Percentiles rank a stretch among this genome's conserved stretches.
Evolutionary conservation across 2,329 filamentous ascomycete species (phyloP).

Genomic region (Aspergillus awamori): DNA sequence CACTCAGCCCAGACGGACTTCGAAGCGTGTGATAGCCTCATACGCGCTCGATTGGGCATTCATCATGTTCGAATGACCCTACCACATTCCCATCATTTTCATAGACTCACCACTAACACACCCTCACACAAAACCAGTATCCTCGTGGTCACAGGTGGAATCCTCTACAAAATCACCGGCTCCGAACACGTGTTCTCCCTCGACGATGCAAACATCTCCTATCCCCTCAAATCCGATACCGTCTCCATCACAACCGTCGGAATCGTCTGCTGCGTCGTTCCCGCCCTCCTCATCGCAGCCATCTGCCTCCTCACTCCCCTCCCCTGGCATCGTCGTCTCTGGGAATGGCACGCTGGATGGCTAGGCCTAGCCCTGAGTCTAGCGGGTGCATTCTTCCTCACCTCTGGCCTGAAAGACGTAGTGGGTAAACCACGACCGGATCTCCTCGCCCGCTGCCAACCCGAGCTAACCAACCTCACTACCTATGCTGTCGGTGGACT

Average conservation of each 20-base stretch:
- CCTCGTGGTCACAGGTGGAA: neutral
- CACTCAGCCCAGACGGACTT: too few species aligned
- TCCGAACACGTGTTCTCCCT: slow-evolving; percentile 2
- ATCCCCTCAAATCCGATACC: neutral
- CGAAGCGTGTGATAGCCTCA: too few species aligned
- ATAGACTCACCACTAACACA: too few species aligned
- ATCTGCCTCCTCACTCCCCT: neutral
- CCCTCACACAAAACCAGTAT: neutral
- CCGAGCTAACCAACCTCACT: neutral
- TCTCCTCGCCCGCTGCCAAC: slow-evolving; percentile 4
- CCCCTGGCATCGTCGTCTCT: slow-evolving; percentile 1
- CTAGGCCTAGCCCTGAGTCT: slow-evolving; percentile 1
- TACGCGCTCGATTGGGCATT: too few species aligned
- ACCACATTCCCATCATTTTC: too few species aligned
- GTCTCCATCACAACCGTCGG: slow-evolving; percentile 4
- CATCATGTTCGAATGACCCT: too few species aligned
- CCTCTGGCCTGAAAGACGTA: slow-evolving; percentile 5
- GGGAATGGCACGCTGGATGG: neutral
- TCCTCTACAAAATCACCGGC: slow-evolving; percentile 1
- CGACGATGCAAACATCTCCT: slow-evolving; percentile 2
- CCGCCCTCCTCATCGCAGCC: slow-evolving; percentile 10
- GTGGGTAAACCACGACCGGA: slow-evolving; percentile 7
- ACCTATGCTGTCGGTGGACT: neutral
- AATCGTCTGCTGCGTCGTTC: neutral
- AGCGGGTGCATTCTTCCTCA: slow-evolving; percentile 7